Conservation (phyloP, 2,329 filamentous ascomycete species). For the Aureobasidium sp. region DNA sequence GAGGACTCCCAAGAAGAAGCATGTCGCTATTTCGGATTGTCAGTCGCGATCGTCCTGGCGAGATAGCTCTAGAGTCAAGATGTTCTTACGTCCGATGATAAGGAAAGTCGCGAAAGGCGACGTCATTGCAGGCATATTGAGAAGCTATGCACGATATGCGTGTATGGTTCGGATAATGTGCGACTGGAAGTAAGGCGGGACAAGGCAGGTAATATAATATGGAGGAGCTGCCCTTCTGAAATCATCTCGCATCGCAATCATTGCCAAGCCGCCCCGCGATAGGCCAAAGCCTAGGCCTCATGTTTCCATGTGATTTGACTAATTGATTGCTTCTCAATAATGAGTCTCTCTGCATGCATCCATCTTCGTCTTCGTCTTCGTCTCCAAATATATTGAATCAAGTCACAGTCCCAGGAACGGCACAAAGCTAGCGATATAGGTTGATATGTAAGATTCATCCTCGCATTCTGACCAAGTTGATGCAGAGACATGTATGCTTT, state of each 20-base stretch:
- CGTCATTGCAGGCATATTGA: conserved; percentile 14
- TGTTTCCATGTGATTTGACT: conserved; percentile 13
- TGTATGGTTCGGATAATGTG: background rate
- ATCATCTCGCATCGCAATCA: background rate
- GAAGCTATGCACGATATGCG: background rate
- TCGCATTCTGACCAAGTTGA: background rate
- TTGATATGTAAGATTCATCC: too few relatives aligned
- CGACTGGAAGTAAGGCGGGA: background rate
- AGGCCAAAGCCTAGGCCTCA: background rate
- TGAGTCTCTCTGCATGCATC: conserved; percentile 27
- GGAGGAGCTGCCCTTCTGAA: background rate
- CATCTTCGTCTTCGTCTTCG: conserved; percentile 25
- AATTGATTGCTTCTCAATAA: conserved; percentile 21
- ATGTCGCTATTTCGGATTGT: conserved; percentile 45
- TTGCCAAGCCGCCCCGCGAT: conserved; percentile 7
- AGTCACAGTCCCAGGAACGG: conserved; percentile 10
- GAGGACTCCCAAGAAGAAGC: conserved; percentile 96
- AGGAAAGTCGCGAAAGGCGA: conserved; percentile 84
- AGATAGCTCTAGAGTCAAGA: background rate
- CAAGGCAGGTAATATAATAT: background rate
- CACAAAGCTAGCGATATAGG: too few relatives aligned
- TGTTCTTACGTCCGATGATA: conserved; percentile 79
- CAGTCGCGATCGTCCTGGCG: background rate
- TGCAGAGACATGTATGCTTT: background rate
- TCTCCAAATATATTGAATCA: conserved; percentile 18